Percentiles rank a stretch among this genome's conserved stretches.
phyloP scores from a whole-genome alignment of 2,329 filamentous ascomycete species.

The Parasarocladium wereldwijsianum region DNA sequence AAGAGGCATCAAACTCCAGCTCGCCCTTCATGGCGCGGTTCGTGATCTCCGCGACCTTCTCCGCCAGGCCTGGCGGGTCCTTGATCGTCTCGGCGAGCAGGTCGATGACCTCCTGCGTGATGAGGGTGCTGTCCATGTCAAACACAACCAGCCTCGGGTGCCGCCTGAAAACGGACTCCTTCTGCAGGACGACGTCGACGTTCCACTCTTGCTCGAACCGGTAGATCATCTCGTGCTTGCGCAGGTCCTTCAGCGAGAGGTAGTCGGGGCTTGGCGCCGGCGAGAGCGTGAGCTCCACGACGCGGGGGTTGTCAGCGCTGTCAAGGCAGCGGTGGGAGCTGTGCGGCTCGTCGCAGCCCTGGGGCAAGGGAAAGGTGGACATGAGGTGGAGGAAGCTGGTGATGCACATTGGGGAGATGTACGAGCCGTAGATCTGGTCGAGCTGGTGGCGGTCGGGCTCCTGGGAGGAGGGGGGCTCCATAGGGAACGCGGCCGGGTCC shows the following conservation, averaged over 20 bases:
- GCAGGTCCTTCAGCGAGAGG: conserved; percentile 51
- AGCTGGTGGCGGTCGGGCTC: conserved; percentile 40
- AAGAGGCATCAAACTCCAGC: conserved; percentile 75
- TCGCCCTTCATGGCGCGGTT: conserved; percentile 91
- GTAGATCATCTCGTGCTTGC: conserved; percentile 70
- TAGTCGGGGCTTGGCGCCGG: conserved; percentile 47
- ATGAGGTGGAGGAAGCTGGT: conserved; percentile 53
- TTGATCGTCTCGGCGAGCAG: conserved; percentile 71
- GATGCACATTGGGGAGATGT: conserved; percentile 49
- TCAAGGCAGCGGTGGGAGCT: conserved; percentile 54
- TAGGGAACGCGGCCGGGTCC: conserved; percentile 41
- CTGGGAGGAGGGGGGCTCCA: conserved; percentile 43
- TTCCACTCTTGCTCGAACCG: conserved; percentile 82
- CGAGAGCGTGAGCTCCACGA: conserved; percentile 52
- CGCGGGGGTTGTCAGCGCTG: conserved; percentile 39
- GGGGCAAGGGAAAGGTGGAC: conserved; percentile 42
- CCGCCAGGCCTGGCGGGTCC: conserved; percentile 56
- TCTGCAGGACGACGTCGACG: conserved; percentile 67
- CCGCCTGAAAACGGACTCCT: conserved; percentile 57
- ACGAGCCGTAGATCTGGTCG: conserved; percentile 51
- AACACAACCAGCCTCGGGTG: conserved; percentile 85
- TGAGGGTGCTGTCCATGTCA: conserved; percentile 97
- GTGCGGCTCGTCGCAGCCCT: conserved; percentile 34
- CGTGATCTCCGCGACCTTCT: conserved; percentile 76
- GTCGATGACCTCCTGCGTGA: conserved; percentile 95